Evolutionary conservation across 306 rosid genomes (phyloP).

Genomic region (Amphicarpaea edgeworthii): DNA sequence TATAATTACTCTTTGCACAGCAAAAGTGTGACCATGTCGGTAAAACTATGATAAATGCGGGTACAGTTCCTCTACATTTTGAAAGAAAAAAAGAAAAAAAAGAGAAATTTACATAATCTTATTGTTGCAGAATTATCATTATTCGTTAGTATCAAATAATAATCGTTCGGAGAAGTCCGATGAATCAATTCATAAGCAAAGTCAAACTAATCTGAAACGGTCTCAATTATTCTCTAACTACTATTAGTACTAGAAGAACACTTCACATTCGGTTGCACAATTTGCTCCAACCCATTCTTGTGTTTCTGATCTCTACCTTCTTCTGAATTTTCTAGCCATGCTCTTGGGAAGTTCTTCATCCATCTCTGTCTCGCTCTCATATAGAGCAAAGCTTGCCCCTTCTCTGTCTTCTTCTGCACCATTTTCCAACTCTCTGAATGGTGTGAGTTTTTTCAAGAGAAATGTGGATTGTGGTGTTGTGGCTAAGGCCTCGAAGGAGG

Average conservation of each 20-base stretch:
- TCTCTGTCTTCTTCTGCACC: conserved; percentile 14
- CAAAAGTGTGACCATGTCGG: conserved; percentile 19
- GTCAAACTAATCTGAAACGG: not conserved
- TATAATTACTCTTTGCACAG: not conserved
- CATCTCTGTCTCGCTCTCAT: conserved; percentile 5
- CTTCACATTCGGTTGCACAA: conserved; percentile 15
- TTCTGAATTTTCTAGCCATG: conserved; percentile 21
- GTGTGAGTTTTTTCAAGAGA: conserved; percentile 34
- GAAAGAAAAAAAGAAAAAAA: not conserved
- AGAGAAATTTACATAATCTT: too few species aligned
- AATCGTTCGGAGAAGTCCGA: not conserved
- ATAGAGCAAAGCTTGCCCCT: conserved; percentile 15
- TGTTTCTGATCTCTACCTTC: conserved; percentile 11
- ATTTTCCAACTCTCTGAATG: conserved; percentile 8
- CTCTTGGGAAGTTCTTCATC: conserved; percentile 37
- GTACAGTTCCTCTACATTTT: not conserved
- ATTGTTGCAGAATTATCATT: not conserved
- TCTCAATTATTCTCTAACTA: not conserved
- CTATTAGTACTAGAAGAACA: not conserved
- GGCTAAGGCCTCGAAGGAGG: conserved; percentile 22
- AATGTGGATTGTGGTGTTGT: conserved; percentile 36
- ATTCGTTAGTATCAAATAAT: not conserved
- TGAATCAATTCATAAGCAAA: not conserved
- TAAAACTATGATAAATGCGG: not conserved
- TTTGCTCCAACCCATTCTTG: not conserved